These are phyloP conservation scores for Grosmannia serpens DNA, from an alignment of 2,329 filamentous ascomycete genomes.

Conservation along the genomic window DNA sequence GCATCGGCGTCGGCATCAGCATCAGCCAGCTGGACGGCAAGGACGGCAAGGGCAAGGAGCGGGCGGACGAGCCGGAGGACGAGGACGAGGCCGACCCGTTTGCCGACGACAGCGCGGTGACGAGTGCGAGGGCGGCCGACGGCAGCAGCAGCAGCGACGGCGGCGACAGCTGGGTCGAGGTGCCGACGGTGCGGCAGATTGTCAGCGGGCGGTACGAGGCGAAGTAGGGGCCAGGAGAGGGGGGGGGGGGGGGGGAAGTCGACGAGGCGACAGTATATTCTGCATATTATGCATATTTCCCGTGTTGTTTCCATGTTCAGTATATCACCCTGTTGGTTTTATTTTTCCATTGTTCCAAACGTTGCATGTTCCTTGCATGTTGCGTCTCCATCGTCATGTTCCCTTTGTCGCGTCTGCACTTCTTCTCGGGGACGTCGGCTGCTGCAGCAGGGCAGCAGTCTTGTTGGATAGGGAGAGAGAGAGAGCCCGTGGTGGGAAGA, in stretches of 20 bases:
- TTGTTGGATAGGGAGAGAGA: not conserved
- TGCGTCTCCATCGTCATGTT: not conserved
- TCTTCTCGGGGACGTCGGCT: no score
- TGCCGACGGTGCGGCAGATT: slow-evolving; percentile 56
- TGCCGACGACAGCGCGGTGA: slow-evolving; percentile 42
- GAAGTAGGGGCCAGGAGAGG: slow-evolving; percentile 15
- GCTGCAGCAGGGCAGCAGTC: no score
- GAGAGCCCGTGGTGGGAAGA: no score
- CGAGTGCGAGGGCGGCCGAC: slow-evolving; percentile 14
- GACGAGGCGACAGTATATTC: not conserved
- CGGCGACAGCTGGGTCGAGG: slow-evolving; percentile 47
- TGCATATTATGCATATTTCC: not conserved
- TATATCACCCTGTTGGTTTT: not conserved
- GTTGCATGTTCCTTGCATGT: no score
- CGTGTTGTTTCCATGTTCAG: not conserved
- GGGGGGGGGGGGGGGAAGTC: not conserved
- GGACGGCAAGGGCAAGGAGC: slow-evolving; percentile 34
- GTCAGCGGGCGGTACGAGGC: slow-evolving; percentile 67
- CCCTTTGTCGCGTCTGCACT: no score
- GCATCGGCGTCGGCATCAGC: slow-evolving; percentile 48
- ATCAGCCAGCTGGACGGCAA: slow-evolving; percentile 36
- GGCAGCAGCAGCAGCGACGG: slow-evolving; percentile 4
- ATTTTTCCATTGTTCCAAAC: not conserved
- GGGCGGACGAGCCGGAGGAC: slow-evolving; percentile 21
- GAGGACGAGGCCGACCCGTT: slow-evolving; percentile 52